Evolutionary conservation across 139 green algal species (phyloP), one percentile per base, ranked within the genome.

Genomic region (Micractinium conductrix): DNA sequence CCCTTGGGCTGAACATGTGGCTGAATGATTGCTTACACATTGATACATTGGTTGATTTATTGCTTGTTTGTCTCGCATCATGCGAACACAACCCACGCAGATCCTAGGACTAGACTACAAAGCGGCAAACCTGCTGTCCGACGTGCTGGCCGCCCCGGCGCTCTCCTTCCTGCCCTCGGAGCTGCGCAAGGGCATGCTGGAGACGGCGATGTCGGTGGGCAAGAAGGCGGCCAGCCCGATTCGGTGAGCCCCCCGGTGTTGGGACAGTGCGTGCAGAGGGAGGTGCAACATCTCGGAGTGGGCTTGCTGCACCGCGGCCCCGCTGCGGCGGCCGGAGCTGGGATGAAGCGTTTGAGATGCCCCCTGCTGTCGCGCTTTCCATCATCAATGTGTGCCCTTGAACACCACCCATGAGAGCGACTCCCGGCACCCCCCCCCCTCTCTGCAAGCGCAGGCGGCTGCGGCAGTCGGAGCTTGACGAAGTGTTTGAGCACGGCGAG

Each of bases 41-140:
- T n/a, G n/a, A n/a, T n/a, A n/a, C n/a, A n/a, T n/a, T n/a, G n/a
- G n/a, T 65, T 30, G 55, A 8, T 65, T 8, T 65, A 14, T n/a
- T 30, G 16, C 5, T 30, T 65, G 5, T 8, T 40, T 40, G n/a
- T 8, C 9, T 19, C 44, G 65, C 33, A 45, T 73, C 33, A 43
- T 38, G 1, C 67, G n/a, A 1, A 30, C 45, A 4, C 74, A 8
- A 37, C 12, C 22, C 38, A 8, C 9, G 42, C 79, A 84, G 65
- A 50, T 87, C 9, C 81, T 99, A 37, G 96, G 97, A 0, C 91
- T 99, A 38, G 91, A 98, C 88, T 96, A 93, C 9, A 28, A 55
- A 7, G 87, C 90, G n/a, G 92, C 92, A 7, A 87, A 84, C 22
- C 73, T 95, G 44, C 87, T 97, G 6, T 89, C 91, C 37, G 82